Conservation (phyloP, 2,329 filamentous ascomycete genomes). For the Ustulina deusta region DNA sequence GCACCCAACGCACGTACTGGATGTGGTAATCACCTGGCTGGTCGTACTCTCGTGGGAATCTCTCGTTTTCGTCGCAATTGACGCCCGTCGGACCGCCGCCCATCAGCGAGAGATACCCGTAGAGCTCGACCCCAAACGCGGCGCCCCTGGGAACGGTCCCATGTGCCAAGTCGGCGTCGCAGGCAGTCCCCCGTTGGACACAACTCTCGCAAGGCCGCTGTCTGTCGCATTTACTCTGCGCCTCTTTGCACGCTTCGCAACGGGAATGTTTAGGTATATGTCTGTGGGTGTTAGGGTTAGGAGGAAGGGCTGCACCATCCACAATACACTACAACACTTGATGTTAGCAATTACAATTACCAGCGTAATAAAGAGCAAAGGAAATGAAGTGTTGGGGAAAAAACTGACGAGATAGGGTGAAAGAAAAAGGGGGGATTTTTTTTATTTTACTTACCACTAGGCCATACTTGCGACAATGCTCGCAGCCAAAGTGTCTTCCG, state of each 20-base stretch:
- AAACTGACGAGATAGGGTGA: background rate
- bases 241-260: background rate
- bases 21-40: conserved; percentile 17
- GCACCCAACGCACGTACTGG: background rate
- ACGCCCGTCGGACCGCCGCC: conserved; percentile 8
- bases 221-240: conserved; percentile 12
- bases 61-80: background rate
- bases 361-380: background rate
- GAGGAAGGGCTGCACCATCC: conserved; percentile 1
- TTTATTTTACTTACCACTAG: background rate
- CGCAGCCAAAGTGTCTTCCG: too few relatives aligned
- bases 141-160: background rate
- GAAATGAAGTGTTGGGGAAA: background rate
- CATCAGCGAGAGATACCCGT: conserved; percentile 4
- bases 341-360: background rate
- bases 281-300: background rate
- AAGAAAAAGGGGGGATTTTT: background rate
- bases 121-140: conserved; percentile 5
- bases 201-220: background rate
- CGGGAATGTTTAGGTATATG: background rate
- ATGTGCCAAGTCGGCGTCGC: background rate
- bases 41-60: accelerated
- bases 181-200: background rate
- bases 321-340: conserved; percentile 23
- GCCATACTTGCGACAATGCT: too few relatives aligned